phyloP scores from a whole-genome alignment of 805 yeast genomes.

The Cyberlindnera xylosilytica region DNA sequence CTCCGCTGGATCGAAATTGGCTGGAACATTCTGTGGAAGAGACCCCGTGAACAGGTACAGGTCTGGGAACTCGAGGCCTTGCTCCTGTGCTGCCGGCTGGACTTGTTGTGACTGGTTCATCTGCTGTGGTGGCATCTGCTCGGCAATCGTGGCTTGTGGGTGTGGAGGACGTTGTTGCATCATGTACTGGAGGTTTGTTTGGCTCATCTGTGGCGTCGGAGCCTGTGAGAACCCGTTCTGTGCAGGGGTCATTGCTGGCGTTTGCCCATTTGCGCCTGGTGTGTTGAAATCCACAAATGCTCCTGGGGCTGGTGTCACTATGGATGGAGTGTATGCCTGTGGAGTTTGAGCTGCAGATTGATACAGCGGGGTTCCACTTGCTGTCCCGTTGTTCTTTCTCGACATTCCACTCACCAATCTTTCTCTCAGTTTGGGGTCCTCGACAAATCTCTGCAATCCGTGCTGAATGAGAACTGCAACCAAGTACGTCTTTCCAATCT shows the following conservation, averaged over 20 bases:
- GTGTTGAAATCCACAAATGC: constrained; percentile 10
- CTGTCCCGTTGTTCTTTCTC: constrained; percentile 15
- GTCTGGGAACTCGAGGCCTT: constrained; percentile 26
- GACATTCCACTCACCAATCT: constrained; percentile 17
- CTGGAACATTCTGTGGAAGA: constrained; percentile 18
- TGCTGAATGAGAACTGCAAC: constrained; percentile 49
- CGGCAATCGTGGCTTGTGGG: neutral
- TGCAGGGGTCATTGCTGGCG: constrained; percentile 9
- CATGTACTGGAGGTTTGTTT: neutral
- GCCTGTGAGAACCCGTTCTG: neutral
- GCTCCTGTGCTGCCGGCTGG: constrained; percentile 1
- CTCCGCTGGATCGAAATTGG: constrained; percentile 26
- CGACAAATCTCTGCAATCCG: constrained; percentile 42
- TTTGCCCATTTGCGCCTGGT: constrained; percentile 3
- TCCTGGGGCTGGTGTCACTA: constrained; percentile 3
- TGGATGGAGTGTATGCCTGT: constrained; percentile 7
- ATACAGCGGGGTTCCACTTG: constrained; percentile 15
- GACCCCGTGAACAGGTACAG: constrained; percentile 27
- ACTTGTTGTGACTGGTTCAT: neutral
- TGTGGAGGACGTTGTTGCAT: neutral
- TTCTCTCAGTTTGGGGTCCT: constrained; percentile 30
- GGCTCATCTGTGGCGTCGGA: neutral
- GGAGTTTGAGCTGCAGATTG: constrained; percentile 11
- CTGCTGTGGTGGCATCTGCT: neutral
- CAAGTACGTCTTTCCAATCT: constrained; percentile 49